phyloP scores from a whole-genome alignment of 1,284 basidiomycete species.

The Erythrobasidium hasegawianum region DNA sequence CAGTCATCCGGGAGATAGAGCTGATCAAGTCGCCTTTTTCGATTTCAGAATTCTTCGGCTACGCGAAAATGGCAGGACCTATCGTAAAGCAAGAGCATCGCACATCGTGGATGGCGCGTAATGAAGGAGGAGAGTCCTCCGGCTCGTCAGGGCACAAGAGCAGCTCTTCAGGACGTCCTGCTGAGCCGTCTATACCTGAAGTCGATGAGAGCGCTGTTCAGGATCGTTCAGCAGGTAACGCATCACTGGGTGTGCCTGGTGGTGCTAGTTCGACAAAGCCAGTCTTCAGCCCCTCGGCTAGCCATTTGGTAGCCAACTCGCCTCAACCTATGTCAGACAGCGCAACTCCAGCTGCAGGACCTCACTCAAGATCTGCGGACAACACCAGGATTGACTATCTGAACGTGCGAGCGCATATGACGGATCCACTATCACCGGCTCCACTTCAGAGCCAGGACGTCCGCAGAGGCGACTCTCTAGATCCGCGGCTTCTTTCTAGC shows the following conservation, averaged over 20 bases:
- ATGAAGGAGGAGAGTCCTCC: background rate
- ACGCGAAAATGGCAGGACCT: conserved; percentile 59
- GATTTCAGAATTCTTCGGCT: conserved; percentile 75
- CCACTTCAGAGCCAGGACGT: background rate
- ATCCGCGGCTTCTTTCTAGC: conserved; percentile 11
- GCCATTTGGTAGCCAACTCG: conserved; percentile 20
- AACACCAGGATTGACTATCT: conserved; percentile 16
- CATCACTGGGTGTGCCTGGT: background rate
- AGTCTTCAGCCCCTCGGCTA: conserved; percentile 24
- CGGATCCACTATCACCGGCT: conserved; percentile 6
- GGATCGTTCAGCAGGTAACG: background rate
- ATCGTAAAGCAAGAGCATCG: conserved; percentile 5
- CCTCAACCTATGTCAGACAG: conserved; percentile 23
- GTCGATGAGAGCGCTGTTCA: conserved; percentile 11
- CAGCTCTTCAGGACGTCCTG: background rate
- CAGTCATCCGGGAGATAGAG: conserved; percentile 1
- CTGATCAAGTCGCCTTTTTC: too few species aligned
- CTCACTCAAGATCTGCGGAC: background rate
- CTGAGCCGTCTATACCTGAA: conserved; percentile 24
- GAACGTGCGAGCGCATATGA: conserved; percentile 12
- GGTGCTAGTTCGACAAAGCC: background rate
- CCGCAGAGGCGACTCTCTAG: background rate
- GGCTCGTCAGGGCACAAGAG: background rate
- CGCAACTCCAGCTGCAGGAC: background rate
- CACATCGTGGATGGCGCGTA: background rate